phyloP scores from a whole-genome alignment of 1,139 yeast species.

The Suhomyces taliae region DNA sequence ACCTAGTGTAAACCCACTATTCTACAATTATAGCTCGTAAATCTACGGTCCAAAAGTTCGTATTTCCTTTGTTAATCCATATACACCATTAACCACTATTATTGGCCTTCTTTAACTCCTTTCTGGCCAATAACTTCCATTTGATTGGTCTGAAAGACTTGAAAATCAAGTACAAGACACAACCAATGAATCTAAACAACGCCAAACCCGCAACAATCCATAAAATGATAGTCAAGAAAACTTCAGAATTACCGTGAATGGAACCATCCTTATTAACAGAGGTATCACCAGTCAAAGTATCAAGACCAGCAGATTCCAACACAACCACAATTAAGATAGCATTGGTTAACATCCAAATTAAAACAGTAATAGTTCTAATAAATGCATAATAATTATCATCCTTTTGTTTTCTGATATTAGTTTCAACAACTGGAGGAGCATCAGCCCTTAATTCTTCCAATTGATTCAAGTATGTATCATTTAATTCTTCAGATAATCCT shows the following conservation, averaged over 20 bases:
- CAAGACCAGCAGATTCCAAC: conserved; percentile 44
- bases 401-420: conserved; percentile 25
- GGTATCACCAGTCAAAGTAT: conserved; percentile 24
- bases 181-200: conserved; percentile 42
- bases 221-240: conserved; percentile 46
- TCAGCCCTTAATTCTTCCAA: conserved; percentile 45
- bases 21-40: background rate
- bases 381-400: conserved; percentile 48
- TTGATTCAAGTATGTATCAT: conserved; percentile 54
- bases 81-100: conserved; percentile 8
- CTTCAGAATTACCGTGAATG: conserved; percentile 38
- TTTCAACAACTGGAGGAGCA: conserved; percentile 23
- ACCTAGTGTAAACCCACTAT: no score
- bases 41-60: background rate
- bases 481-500: conserved; percentile 61
- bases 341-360: conserved; percentile 48
- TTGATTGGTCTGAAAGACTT: conserved; percentile 42
- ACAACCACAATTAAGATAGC: conserved; percentile 45
- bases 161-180: conserved; percentile 37
- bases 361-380: conserved; percentile 46
- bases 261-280: conserved; percentile 28
- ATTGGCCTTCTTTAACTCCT: conserved; percentile 16
- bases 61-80: background rate
- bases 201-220: conserved; percentile 54
- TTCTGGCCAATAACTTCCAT: conserved; percentile 36